Evolutionary conservation across 164 flowering plant genomes (phyloP).

Genomic region (Umbellularia californica): DNA sequence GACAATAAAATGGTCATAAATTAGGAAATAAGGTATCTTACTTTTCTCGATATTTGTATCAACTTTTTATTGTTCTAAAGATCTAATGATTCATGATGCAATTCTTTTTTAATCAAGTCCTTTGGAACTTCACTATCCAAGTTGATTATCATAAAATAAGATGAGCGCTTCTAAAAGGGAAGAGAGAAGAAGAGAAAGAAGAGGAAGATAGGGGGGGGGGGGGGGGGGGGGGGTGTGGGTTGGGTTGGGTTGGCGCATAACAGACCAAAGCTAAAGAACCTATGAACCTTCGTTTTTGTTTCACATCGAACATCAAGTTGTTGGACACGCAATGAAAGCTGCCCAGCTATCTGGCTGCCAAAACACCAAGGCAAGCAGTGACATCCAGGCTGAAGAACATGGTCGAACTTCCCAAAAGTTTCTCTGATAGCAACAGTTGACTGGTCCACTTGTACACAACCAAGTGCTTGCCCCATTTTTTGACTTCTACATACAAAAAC

Average conservation of each 20-base stretch:
- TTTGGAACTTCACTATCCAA: not conserved
- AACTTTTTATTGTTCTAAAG: not conserved
- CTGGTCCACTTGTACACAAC: slow-evolving; percentile 72
- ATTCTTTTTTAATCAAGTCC: not conserved
- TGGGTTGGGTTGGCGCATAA: not conserved
- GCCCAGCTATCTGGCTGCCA: slow-evolving; percentile 62
- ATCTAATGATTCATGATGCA: not conserved
- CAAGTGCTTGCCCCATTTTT: slow-evolving; percentile 59
- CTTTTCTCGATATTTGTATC: not conserved
- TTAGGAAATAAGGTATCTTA: not conserved
- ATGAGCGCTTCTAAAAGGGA: not conserved
- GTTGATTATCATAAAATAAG: not conserved
- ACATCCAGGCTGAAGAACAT: slow-evolving; percentile 76
- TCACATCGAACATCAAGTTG: slow-evolving; percentile 84
- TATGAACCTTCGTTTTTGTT: slow-evolving; percentile 69
- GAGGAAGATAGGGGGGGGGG: not conserved
- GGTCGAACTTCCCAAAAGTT: slow-evolving; percentile 67
- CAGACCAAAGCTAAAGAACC: not conserved
- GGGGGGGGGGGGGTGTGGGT: no score
- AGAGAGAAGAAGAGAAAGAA: not conserved
- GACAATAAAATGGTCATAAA: not conserved
- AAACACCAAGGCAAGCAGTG: slow-evolving; percentile 74
- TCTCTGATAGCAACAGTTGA: slow-evolving; percentile 68
- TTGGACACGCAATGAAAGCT: slow-evolving; percentile 64
- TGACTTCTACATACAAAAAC: slow-evolving; percentile 7